Evolutionary conservation across 345 rosid species (phyloP).

Genomic region (Corchorus capsularis): DNA sequence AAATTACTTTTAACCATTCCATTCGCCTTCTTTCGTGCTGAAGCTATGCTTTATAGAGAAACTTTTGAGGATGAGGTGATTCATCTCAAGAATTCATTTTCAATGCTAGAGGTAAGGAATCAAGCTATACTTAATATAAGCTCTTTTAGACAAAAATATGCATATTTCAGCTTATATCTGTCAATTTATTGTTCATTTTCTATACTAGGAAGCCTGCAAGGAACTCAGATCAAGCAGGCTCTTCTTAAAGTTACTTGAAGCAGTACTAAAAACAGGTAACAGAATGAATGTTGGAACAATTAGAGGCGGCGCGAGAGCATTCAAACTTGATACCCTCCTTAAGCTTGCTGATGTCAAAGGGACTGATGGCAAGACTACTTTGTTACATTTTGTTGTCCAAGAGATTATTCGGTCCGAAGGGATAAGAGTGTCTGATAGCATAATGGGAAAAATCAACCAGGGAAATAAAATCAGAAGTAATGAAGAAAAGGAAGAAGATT

Average conservation of each 20-base stretch:
- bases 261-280: conserved; percentile 95
- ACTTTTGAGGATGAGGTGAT: conserved; percentile 88
- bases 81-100: conserved; percentile 86
- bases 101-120: conserved; percentile 71
- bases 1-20: conserved; percentile 60
- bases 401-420: conserved; percentile 93
- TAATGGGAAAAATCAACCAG: conserved; percentile 85
- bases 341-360: conserved; percentile 96
- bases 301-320: conserved; percentile 93
- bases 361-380: conserved; percentile 80
- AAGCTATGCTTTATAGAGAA: conserved; percentile 92
- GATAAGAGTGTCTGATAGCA: conserved; percentile 78
- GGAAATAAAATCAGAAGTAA: conserved; percentile 52
- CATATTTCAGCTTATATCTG: background rate
- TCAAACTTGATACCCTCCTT: conserved; percentile 91
- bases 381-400: conserved; percentile 94
- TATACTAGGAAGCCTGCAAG: conserved; percentile 87
- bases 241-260: conserved; percentile 85
- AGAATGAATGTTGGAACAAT: conserved; percentile 95
- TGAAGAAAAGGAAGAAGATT: conserved; percentile 86
- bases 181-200: background rate
- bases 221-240: conserved; percentile 92
- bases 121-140: conserved; percentile 4
- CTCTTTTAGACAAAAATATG: background rate
- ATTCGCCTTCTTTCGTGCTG: conserved; percentile 68